Base-by-base conservation (phyloP, 1,139 yeast genomes). In the Debaryomyces psychrophilus region DNA sequence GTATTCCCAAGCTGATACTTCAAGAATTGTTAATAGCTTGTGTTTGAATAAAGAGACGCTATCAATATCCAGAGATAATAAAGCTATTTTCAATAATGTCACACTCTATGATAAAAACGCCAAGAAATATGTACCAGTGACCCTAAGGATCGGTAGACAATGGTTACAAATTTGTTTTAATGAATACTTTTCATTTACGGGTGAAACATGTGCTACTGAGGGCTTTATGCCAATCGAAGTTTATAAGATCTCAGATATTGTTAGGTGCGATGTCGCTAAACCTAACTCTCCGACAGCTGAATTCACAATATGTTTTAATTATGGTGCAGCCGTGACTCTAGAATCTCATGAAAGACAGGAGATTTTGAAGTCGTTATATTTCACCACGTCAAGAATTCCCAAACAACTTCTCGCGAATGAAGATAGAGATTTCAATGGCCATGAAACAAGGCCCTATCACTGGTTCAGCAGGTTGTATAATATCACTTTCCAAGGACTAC, bases 121-220 rank as follows among this genome's bases (percentile, higher is more conserved):
- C 2, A 63, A 64, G 12, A 50, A 50, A 15, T 71, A 61, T 51
- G 49, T 59, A 12, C 84, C 87, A 0, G 85, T 86, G 1, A 76
- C 80, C 1, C 52, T 90, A 47, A 82, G 82, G 54, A 76, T 90
- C 48, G 96, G 96, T 8, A 77, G 85, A 46, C 83, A 81, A 54
- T 86, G 76, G 68, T 61, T 88, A 37, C 92, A 87, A 56, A 65
- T 88, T 56, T 71, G 75, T 54, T 63, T 66, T n/a, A 65, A 63
- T 38, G 66, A 67, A 8, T 52, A 60, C 29, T 53, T 63, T 11
- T 50, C 55, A 1, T 67, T 68, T 38, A 50, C 54, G 8, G 62
- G 59, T 14, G 58, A 57, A 39, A 18, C 55, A 41, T 46, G 59
- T 27, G 65, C 57, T 1, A 69, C 74, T 2, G 57, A 57, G 37